Base-by-base conservation (phyloP, 495 filamentous ascomycete species). In the Hyphodiscus hymeniophilus region DNA sequence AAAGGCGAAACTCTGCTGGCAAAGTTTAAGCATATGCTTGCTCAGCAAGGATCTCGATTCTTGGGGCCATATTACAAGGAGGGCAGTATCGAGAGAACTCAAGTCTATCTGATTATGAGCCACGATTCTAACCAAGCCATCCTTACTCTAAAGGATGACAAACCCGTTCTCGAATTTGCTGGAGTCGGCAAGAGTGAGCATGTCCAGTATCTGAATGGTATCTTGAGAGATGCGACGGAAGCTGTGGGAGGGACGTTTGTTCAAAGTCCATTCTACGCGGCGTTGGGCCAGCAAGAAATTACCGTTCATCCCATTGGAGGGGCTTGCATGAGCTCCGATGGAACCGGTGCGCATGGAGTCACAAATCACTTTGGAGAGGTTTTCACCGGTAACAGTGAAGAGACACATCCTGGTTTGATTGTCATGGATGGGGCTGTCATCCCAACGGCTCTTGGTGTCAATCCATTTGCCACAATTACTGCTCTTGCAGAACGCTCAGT, bases 271-370 rank as follows among this genome's bases (percentile, higher is more conserved):
- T 80, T 75, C 51, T 74, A 74, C 43, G 66, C 68, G 26, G 65
- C 72, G 21, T 58, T 79, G 59, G 68, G 68, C 17, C 58, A 78
- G 42, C 73, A 80, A 56, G 66, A 80, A 57, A 70, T 82, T 28
- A 81, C 80, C 0, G 80, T 84, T 35, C 79, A 85, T 62, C 76
- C 80, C n/a, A 77, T 86, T 50, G 80, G 80, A 28, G 81, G 82
- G 8, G 80, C 80, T 1, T 76, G 68, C 49, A 82, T 85, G 74
- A 75, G 75, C 44, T 61, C 54, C 17, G 73, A 81, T 60, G 74
- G 75, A 5, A 78, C 74, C 16, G 78, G 74, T 15, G 51, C 60
- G 13, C 68, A 67, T 4, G 80, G 82, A n/a, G 81, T 70, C 0
- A 84, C 78, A 10, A 81, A 83, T 50, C 76, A 84, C 38, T 51